Evolutionary conservation across 2,329 filamentous ascomycete species (phyloP).

Genomic region (Dactylellina leptospora): DNA sequence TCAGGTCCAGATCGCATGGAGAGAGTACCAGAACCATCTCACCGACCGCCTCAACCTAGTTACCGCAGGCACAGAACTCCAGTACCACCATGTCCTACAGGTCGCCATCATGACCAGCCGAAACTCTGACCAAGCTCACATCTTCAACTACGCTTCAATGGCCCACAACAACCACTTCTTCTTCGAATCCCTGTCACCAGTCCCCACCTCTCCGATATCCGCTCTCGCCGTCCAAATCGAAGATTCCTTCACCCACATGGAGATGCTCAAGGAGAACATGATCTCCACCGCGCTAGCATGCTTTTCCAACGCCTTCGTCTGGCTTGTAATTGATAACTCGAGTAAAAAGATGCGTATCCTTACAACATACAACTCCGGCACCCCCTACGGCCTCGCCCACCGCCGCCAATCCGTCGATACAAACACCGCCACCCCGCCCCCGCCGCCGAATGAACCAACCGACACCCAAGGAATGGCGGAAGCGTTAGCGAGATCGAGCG

Average conservation of each 20-base stretch:
- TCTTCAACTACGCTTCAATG: slow-evolving; percentile 98
- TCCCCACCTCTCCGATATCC: slow-evolving; percentile 66
- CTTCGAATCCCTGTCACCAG: slow-evolving; percentile 67
- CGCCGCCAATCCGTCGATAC: slow-evolving; percentile 73
- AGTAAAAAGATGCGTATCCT: slow-evolving; percentile 71
- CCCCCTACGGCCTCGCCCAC: slow-evolving; percentile 86
- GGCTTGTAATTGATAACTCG: slow-evolving; percentile 76
- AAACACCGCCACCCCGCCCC: slow-evolving; percentile 67
- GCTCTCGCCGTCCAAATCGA: slow-evolving; percentile 70
- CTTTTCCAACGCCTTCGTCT: slow-evolving; percentile 97
- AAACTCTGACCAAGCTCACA: slow-evolving; percentile 76
- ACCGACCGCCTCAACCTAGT: slow-evolving; percentile 78
- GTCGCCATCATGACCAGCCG: slow-evolving; percentile 80
- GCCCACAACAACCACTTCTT: slow-evolving; percentile 90
- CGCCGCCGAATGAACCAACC: slow-evolving; percentile 58
- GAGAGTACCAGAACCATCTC: slow-evolving; percentile 78
- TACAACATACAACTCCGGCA: slow-evolving; percentile 88
- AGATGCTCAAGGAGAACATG: slow-evolving; percentile 82
- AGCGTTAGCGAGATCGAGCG: slow-evolving; percentile 57
- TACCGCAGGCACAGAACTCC: slow-evolving; percentile 74
- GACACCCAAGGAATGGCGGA: slow-evolving; percentile 59
- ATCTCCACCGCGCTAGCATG: slow-evolving; percentile 82
- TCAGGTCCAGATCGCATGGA: slow-evolving; percentile 81
- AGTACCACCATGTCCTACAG: slow-evolving; percentile 70
- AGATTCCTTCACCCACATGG: slow-evolving; percentile 79